Percentiles rank a stretch among this genome's conserved stretches.
Conservation (phyloP, 2,329 filamentous ascomycete species). For the Neofusicoccum ribis region DNA sequence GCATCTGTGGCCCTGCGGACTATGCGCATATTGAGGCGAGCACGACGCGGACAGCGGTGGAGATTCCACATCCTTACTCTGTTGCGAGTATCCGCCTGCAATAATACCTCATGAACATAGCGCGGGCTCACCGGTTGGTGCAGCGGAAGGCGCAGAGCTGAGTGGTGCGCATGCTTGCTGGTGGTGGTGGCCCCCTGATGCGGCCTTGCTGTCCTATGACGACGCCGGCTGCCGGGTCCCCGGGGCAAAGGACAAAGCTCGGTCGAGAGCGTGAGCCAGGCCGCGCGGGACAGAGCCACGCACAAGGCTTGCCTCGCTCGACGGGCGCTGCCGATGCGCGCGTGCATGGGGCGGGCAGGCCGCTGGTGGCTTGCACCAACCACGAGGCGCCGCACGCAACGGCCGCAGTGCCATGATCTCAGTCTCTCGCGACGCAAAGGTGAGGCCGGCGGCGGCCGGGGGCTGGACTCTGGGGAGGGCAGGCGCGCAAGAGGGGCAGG, state of each 20-base stretch:
- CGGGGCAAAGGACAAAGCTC: background rate
- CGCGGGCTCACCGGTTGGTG: background rate
- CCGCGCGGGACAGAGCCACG: background rate
- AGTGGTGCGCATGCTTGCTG: background rate
- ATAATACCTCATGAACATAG: conserved; percentile 12
- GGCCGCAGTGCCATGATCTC: background rate
- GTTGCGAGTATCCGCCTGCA: background rate
- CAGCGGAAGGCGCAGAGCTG: background rate
- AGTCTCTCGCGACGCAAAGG: background rate
- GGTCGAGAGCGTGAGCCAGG: too few relatives aligned
- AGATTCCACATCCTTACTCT: background rate
- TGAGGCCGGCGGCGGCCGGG: background rate
- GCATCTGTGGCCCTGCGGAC: background rate
- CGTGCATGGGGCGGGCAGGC: background rate
- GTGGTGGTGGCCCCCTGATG: conserved; percentile 8
- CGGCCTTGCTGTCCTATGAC: background rate
- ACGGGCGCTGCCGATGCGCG: background rate
- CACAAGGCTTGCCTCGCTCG: background rate
- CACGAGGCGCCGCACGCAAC: background rate
- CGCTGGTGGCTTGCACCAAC: background rate
- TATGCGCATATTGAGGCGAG: conserved; percentile 3
- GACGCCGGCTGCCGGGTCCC: background rate
- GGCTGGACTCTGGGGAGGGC: background rate
- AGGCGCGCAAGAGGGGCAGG: background rate
- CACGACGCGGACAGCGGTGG: background rate